Evolutionary conservation across 352 stramenopile species (phyloP), one percentile per base, ranked within the genome.

Genomic region (Phytophthora cactorum): DNA sequence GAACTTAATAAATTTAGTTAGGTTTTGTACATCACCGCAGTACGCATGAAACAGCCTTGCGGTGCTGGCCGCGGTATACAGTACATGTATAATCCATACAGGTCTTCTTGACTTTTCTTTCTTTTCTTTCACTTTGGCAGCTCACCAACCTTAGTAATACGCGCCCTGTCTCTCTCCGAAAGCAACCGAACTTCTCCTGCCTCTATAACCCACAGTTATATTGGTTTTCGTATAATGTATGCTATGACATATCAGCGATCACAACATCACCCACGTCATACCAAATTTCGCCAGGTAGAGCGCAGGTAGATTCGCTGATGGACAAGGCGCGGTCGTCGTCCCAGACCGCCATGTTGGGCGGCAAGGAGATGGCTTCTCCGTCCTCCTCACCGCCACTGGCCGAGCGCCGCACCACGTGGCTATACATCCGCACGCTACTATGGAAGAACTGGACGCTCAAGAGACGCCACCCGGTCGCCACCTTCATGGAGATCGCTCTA

Each of bases 401-500:
- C 2, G 58, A 72, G 45, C 68, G 69, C 22, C 69, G 69, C 49
- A 71, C 69, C 9, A 63, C 60, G 52, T 80, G 73, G 73, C 34
- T 60, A 5, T 80, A 62, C 47, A 69, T 80, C 41, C 58, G 58
- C 34, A 65, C 47, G 15, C 36, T 65, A 36, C 38, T 65, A 32
- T 85, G 82, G 77, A 92, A 92, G 66, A 91, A 92, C 56, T 85
- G 72, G 68, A 68, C 77, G 43, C 75, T 91, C 12, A 92, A 92
- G 73, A 65, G 70, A 9, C 81, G 82, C 39, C 82, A 91, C 28
- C 69, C 68, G 2, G 55, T 91, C 10, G 81, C 71, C 25, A 88
- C 79, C 10, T 67, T 81, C 11, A 66, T 88, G 59, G 82, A 92
- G 17, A 47, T 92, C 2, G 65, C 66, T 11, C 63, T 92, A 10